These are phyloP conservation scores for Talaromyces funiculosus DNA, from an alignment of 2,329 filamentous ascomycete genomes.

Conservation along the genomic window DNA sequence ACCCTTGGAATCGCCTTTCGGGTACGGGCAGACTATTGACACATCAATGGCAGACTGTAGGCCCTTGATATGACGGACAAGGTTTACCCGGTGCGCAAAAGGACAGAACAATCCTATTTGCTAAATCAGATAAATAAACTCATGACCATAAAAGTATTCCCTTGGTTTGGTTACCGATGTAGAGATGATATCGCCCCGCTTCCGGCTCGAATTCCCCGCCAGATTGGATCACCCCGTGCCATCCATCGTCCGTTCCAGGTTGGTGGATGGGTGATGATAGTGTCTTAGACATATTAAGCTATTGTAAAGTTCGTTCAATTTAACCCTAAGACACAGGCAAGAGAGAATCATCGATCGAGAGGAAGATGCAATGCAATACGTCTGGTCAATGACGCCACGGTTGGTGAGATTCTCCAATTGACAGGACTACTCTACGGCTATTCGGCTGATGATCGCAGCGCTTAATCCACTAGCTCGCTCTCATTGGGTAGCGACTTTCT, in stretches of 20 bases:
- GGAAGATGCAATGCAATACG: too few relatives aligned
- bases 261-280: slow-evolving; percentile 16
- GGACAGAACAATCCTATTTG: slow-evolving; percentile 59
- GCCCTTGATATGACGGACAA: slow-evolving; percentile 54
- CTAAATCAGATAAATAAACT: background rate
- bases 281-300: background rate
- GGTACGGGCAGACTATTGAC: slow-evolving; percentile 59
- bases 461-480: too few relatives aligned
- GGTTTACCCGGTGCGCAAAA: slow-evolving; percentile 57
- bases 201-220: slow-evolving; percentile 47
- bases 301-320: background rate
- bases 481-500: too few relatives aligned
- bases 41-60: slow-evolving; percentile 51
- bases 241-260: slow-evolving; percentile 28
- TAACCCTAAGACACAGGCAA: background rate
- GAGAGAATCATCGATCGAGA: too few relatives aligned
- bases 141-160: background rate
- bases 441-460: too few relatives aligned
- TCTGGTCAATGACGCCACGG: too few relatives aligned
- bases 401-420: too few relatives aligned
- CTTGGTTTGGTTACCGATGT: slow-evolving; percentile 37
- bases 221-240: slow-evolving; percentile 48
- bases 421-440: too few relatives aligned
- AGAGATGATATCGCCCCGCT: slow-evolving; percentile 50
- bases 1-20: slow-evolving; percentile 58